Conservation (phyloP, 1,139 yeast genomes). For the Yamadazyma dendronema region DNA sequence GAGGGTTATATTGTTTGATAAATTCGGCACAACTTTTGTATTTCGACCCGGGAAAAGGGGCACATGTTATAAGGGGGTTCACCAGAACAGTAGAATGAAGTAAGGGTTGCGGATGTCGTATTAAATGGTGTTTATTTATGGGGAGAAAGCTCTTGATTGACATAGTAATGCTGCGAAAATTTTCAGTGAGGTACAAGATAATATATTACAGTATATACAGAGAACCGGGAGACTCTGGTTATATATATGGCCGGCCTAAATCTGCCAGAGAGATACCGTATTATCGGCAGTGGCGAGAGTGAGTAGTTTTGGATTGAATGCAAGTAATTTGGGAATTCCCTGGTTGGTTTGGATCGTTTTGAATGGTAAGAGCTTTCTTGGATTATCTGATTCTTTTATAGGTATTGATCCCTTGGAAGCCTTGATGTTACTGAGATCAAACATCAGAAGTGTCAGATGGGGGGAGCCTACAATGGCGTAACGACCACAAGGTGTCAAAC, state of each 20-base stretch:
- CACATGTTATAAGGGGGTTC: not conserved
- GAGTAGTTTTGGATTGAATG: constrained; percentile 76
- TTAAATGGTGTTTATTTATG: not conserved
- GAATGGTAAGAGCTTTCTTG: constrained; percentile 23
- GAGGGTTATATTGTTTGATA: constrained; percentile 6
- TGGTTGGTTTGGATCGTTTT: constrained; percentile 26
- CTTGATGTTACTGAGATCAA: constrained; percentile 52
- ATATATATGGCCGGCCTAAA: constrained; percentile 13
- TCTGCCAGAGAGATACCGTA: constrained; percentile 42
- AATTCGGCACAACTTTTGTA: constrained; percentile 7
- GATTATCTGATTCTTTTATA: constrained; percentile 19
- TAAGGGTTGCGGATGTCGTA: constrained; percentile 6
- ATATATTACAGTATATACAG: not conserved
- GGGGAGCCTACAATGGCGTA: constrained; percentile 66
- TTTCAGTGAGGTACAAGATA: not conserved
- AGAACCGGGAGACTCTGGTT: not conserved
- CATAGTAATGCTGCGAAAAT: not conserved
- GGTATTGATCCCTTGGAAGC: constrained; percentile 24
- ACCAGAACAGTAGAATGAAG: not conserved
- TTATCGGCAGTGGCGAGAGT: constrained; percentile 83
- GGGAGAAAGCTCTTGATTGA: not conserved
- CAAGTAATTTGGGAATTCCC: constrained; percentile 57
- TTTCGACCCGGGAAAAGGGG: constrained; percentile 1
- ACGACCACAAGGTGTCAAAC: constrained; percentile 81
- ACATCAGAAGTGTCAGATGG: constrained; percentile 55